Conservation (phyloP, 2,329 filamentous ascomycete species). For the Macrophomina tecta region DNA sequence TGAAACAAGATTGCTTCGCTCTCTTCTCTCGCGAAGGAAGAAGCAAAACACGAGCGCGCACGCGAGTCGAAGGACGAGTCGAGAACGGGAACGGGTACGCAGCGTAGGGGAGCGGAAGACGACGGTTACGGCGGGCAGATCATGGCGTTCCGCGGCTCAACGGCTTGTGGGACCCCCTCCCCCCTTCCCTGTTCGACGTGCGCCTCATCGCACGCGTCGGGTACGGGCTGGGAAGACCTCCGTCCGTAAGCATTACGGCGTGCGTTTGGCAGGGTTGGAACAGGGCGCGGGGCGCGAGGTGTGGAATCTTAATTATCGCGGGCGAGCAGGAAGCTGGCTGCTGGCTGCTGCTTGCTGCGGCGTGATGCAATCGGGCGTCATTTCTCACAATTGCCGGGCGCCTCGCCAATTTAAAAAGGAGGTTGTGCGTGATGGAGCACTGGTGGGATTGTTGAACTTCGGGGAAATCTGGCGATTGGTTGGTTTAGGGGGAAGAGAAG, state of each 20-base stretch:
- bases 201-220: not conserved
- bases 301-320: not conserved
- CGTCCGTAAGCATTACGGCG: no score
- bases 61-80: not conserved
- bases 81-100: not conserved
- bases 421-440: not conserved
- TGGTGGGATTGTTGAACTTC: not conserved
- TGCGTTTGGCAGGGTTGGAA: not conserved
- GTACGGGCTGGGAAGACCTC: no score
- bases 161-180: not conserved
- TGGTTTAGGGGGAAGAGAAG: no score
- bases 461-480: not conserved
- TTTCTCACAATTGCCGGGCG: slow-evolving; percentile 1
- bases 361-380: slow-evolving; percentile 11
- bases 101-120: not conserved
- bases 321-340: not conserved
- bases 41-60: not conserved
- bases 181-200: not conserved
- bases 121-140: slow-evolving; percentile 2
- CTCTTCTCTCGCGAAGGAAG: not conserved
- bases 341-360: not conserved
- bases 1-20: not conserved
- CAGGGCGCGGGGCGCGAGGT: not conserved
- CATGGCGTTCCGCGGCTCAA: slow-evolving; percentile 9
- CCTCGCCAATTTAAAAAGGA: slow-evolving; percentile 11